These are phyloP conservation scores for Thelonectria rubi DNA, from an alignment of 2,329 filamentous ascomycete genomes.

Conservation along the genomic window DNA sequence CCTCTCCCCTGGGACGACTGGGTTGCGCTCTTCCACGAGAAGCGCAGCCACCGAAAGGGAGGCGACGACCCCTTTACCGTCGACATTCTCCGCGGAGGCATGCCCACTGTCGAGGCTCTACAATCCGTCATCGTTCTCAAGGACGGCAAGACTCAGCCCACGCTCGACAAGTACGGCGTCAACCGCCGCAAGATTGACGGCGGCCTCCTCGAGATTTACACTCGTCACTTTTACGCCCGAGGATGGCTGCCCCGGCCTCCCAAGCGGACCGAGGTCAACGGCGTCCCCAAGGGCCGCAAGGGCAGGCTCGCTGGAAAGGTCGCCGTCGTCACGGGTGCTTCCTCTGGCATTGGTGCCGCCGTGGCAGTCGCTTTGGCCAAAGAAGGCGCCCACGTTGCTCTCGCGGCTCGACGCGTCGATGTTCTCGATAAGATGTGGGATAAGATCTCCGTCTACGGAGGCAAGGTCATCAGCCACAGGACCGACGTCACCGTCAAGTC, in stretches of 20 bases:
- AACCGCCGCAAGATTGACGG: constrained; percentile 74
- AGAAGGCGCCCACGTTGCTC: constrained; percentile 76
- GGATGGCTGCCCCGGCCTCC: constrained; percentile 78
- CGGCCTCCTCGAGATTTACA: constrained; percentile 78
- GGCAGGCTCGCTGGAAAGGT: constrained; percentile 74
- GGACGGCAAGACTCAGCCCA: constrained; percentile 72
- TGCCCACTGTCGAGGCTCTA: constrained; percentile 79
- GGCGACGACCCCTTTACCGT: constrained; percentile 79
- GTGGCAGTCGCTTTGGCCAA: constrained; percentile 73
- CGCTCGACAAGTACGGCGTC: constrained; percentile 61
- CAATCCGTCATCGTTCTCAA: constrained; percentile 77
- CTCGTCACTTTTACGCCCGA: constrained; percentile 81
- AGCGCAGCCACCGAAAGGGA: constrained; percentile 69
- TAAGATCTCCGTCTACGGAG: constrained; percentile 63
- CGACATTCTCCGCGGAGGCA: constrained; percentile 81
- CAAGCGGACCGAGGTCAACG: constrained; percentile 51
- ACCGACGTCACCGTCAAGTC: constrained; percentile 76
- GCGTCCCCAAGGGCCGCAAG: constrained; percentile 43
- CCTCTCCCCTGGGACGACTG: constrained; percentile 76
- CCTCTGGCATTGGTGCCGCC: constrained; percentile 81
- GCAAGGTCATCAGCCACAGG: constrained; percentile 72
- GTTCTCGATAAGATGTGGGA: constrained; percentile 74
- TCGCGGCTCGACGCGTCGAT: constrained; percentile 76
- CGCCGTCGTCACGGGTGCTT: constrained; percentile 81
- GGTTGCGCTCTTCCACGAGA: constrained; percentile 77